phyloP scores from a whole-genome alignment of 176 grass and related monocot genomes.

The Alloteropsis semialata region DNA sequence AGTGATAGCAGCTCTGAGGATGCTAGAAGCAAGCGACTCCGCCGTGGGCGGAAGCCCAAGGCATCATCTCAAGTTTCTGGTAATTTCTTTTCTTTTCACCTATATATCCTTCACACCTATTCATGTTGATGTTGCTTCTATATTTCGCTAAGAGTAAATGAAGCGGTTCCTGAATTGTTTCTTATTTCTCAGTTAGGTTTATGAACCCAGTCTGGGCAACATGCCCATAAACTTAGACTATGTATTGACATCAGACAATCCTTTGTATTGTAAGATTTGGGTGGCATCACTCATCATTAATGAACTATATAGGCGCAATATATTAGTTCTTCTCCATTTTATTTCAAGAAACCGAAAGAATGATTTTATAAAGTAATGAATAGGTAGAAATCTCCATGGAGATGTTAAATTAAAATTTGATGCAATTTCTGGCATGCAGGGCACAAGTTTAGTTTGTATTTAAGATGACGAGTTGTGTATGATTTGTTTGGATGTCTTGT shows the following conservation, averaged over 20 bases:
- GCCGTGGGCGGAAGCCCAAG: slow-evolving; percentile 50
- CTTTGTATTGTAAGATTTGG: not conserved
- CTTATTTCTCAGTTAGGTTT: not conserved
- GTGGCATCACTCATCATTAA: not conserved
- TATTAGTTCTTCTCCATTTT: not conserved
- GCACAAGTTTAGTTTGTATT: not conserved
- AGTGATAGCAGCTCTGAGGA: slow-evolving; percentile 59
- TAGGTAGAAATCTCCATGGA: not conserved
- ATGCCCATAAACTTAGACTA: not conserved
- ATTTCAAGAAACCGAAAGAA: not conserved
- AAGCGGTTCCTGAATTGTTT: slow-evolving; percentile 12
- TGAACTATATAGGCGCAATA: not conserved
- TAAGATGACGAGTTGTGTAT: not conserved
- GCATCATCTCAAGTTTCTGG: slow-evolving; percentile 61
- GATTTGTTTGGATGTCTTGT: not conserved
- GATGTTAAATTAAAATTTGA: not conserved
- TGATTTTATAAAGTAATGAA: not conserved
- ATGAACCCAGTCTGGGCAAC: not conserved
- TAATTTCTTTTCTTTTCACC: slow-evolving; percentile 33
- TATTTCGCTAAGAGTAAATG: not conserved
- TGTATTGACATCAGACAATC: not conserved
- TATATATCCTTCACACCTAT: not conserved
- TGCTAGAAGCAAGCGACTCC: slow-evolving; percentile 49
- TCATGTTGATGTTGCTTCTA: not conserved
- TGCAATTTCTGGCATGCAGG: not conserved